Evolutionary conservation across 768 basidiomycete species (phyloP), one percentile per base, ranked within the genome.

Genomic region (Suillus bovinus): DNA sequence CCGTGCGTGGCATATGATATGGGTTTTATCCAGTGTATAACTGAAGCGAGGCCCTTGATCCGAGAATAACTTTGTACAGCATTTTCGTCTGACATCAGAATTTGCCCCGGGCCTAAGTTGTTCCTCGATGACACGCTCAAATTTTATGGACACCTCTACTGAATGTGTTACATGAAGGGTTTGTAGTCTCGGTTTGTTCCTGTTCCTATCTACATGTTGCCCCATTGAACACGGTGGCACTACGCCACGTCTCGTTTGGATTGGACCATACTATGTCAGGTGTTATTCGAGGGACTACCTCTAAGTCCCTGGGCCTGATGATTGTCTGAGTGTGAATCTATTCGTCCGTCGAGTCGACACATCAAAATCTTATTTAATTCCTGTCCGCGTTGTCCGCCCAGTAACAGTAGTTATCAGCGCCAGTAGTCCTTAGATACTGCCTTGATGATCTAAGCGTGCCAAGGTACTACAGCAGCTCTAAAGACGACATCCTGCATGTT

Each of bases 401-500:
- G 22, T n/a, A n/a, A n/a, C n/a, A n/a, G n/a, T n/a, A n/a, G 38
- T 39, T 41, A 55, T 36, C 33, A 52, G 50, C 31, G 31, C 34
- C 7, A 54, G 6, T 54, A 11, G 20, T 34, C 54, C 54, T 17
- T 55, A 22, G 16, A 50, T 22, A 24, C n/a, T 55, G 54, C 34
- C 36, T 34, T 34, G 33, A 54, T 36, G 33, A 54, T 53, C 52
- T 33, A n/a, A 34, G n/a, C n/a, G n/a, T n/a, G n/a, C n/a, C n/a
- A 54, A 36, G 14, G 54, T 50, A 55, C 36, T 27, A 55, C 54
- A 55, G 36, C 54, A 55, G 22, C 34, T 54, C 34, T 54, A 54
- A 36, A 54, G 34, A 54, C 24, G 24, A 38, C 14, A 20, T 22
- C 36, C 33, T 54, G n/a, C n/a, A 55, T 55, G 54, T 22, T 55